Conservation (phyloP, 2,329 filamentous ascomycete genomes). For the Thelonectria blattea region DNA sequence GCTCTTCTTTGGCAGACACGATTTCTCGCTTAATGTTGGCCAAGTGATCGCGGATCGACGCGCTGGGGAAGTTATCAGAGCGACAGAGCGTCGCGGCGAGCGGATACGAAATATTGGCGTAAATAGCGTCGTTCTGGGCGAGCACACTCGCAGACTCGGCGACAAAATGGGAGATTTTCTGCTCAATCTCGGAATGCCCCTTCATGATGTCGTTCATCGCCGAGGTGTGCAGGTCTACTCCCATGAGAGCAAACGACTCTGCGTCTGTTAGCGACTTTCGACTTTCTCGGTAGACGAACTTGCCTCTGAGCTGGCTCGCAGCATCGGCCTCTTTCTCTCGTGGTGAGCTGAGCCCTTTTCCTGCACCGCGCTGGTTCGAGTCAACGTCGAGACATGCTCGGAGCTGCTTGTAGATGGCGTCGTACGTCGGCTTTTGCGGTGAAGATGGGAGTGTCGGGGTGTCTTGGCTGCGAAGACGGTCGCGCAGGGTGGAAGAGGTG, state of each 20-base stretch:
- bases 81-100: conserved; percentile 42
- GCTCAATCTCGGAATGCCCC: conserved; percentile 31
- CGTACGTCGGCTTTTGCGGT: conserved; percentile 5
- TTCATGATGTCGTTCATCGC: conserved; percentile 30
- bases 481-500: conserved; percentile 37
- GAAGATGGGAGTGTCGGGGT: conserved; percentile 15
- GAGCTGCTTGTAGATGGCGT: conserved; percentile 35
- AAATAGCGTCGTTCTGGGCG: conserved; percentile 32
- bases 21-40: conserved; percentile 31
- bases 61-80: conserved; percentile 29
- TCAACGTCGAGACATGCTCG: conserved; percentile 29
- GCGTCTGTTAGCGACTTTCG: conserved; percentile 1
- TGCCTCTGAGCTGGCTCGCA: conserved; percentile 32
- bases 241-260: conserved; percentile 37
- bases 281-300: background rate
- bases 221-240: conserved; percentile 29
- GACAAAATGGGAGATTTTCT: conserved; percentile 30
- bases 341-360: accelerated
- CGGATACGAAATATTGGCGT: conserved; percentile 42
- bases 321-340: conserved; percentile 9
- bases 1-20: conserved; percentile 30
- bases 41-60: conserved; percentile 38
- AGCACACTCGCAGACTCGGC: conserved; percentile 25
- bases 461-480: conserved; percentile 38
- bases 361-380: background rate